Conservation (phyloP, 768 basidiomycete genomes). For the Royoungia palumana region DNA sequence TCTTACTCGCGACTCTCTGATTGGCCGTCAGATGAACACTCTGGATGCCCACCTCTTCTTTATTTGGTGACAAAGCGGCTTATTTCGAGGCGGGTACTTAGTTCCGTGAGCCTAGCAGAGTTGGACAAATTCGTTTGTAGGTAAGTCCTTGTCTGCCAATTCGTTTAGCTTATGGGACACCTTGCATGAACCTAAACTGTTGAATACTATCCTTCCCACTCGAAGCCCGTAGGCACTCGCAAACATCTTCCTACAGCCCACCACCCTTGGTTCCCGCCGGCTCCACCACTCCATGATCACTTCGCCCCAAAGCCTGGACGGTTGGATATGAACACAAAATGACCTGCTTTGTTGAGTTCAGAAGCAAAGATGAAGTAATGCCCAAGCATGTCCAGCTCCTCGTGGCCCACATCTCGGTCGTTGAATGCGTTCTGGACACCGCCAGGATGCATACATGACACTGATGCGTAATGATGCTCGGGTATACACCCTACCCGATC, state of each 20-base stretch:
- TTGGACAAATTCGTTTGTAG: conserved; percentile 86
- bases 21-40: conserved; percentile 64
- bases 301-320: conserved; percentile 89
- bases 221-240: conserved; percentile 81
- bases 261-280: conserved; percentile 47
- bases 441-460: too few species aligned
- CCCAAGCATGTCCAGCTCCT: too few species aligned
- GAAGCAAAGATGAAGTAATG: conserved; percentile 91
- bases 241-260: conserved; percentile 46
- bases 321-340: conserved; percentile 97
- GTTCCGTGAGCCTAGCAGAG: conserved; percentile 84
- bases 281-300: conserved; percentile 43
- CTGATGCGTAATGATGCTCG: too few species aligned
- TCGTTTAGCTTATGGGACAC: conserved; percentile 75
- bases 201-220: conserved; percentile 92
- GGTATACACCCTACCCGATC: too few species aligned
- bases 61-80: conserved; percentile 85
- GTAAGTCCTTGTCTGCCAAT: conserved; percentile 34
- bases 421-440: too few species aligned
- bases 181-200: conserved; percentile 81
- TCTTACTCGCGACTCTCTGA: not conserved
- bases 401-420: too few species aligned
- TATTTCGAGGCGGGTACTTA: conserved; percentile 83
- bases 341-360: conserved; percentile 93
- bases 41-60: conserved; percentile 83